These are phyloP conservation scores for Penicillium sp. DNA, from an alignment of 2,329 filamentous ascomycete species.

Conservation along the genomic window DNA sequence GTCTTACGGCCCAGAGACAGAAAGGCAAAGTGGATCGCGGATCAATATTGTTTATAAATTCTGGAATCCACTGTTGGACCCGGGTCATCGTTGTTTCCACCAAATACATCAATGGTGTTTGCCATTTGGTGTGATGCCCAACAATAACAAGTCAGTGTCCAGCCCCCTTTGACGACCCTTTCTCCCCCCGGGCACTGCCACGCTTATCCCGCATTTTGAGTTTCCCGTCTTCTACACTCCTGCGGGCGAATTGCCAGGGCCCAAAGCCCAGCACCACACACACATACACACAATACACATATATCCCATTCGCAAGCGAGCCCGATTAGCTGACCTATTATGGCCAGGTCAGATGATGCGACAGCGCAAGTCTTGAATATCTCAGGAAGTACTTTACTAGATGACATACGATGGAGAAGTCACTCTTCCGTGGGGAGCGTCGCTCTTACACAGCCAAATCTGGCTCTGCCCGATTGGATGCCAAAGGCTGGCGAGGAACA, in stretches of 20 bases:
- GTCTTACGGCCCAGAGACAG: too few relatives aligned
- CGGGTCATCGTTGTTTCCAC: neutral
- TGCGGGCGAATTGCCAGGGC: neutral
- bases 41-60: neutral
- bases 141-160: neutral
- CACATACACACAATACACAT: neutral
- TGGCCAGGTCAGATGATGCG: slow-evolving; percentile 1
- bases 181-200: neutral
- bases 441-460: neutral
- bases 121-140: neutral
- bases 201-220: neutral
- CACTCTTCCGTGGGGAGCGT: neutral
- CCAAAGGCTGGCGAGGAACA: slow-evolving; percentile 8
- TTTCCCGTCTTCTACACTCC: neutral
- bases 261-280: neutral
- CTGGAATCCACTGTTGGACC: neutral
- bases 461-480: slow-evolving; percentile 1
- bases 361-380: neutral
- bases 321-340: neutral
- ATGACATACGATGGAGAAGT: neutral
- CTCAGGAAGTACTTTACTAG: too few relatives aligned
- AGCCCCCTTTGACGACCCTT: neutral
- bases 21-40: too few relatives aligned
- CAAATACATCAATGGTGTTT: neutral
- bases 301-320: neutral